Evolutionary conservation across 1,139 yeast genomes (phyloP), one percentile per base, ranked within the genome.

Genomic region (Diutina rugosa): DNA sequence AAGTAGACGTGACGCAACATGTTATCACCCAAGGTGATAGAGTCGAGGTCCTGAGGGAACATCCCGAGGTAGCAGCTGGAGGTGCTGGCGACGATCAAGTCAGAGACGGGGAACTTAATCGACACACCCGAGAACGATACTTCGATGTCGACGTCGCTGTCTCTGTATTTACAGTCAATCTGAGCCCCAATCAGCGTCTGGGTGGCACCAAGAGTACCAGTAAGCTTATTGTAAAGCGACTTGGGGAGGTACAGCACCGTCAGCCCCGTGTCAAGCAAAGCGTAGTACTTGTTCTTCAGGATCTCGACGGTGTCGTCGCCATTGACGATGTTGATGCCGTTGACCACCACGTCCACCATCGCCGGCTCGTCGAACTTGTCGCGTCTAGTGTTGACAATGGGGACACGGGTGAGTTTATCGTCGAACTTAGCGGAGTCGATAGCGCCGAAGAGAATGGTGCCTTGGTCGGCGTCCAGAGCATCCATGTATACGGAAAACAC

Each of bases 211-310:
- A 38, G 41, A 14, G 32, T 35, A 2, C 63, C 63, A 12, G 69
- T 76, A 35, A 75, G 55, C n/a, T 62, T 67, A 8, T 56, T 16
- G 8, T 71, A 64, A 30, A 78, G 63, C n/a, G 61, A 64, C 1
- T 63, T 55, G 26, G 89, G 87, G 1, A 83, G 66, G 60, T 76
- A 78, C 5, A 85, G 74, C 55, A 81, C 67, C 2, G 90, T 81
- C 8, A 90, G 79, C 53, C 93, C 93, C 2, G 89, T 79, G 67
- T 86, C 93, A 51, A 86, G 68, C 53, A 82, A 66, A 3, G 84
- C 87, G 1, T 80, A 71, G 49, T 48, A 21, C 30, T 48, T 21
- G 35, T 29, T 46, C n/a, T 41, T 14, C 30, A 48, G 44, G 18
- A 46, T 38, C 8, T 32, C 26, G 29, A 58, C 47, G 16, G 14